Base-by-base conservation (phyloP, 2,329 filamentous ascomycete species). In the Colletotrichum sp. region DNA sequence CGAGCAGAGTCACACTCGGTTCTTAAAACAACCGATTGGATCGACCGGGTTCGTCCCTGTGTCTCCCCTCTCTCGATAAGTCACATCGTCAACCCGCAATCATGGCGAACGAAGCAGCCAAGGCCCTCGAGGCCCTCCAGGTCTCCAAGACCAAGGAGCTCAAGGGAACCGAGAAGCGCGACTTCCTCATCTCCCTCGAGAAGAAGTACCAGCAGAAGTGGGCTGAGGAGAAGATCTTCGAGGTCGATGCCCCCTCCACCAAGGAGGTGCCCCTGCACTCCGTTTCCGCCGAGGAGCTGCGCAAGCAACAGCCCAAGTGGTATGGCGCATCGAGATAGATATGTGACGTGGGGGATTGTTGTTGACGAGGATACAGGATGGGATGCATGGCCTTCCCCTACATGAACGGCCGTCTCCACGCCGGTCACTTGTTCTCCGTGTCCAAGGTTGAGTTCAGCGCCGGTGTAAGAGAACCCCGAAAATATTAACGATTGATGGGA, bases 381-480 rank as follows among this genome's bases (percentile, higher is more conserved):
- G 71, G 77, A 71, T 84, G 82, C 68, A 87, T 87, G 83, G 85
- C 86, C 15, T 88, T 86, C 69, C 86, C 86, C 15, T 96, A 95
- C 85, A 95, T 96, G 93, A 98, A 98, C 86, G 95, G 95, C 78
- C 94, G 92, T 76, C 90, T 98, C 30, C 96, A 99, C 83, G 95
- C 95, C 36, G 97, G 97, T 26, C 97, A 99, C 88, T 94, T 93
- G 80, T 99, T 99, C 86, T 97, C 96, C 26, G 93, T 95, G 77
- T 95, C 92, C 82, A 99, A 99, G 87, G 93, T 98, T 80, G 97
- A 99, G 86, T 99, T 99, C 85, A 93, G 93, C 74, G 92, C 94
- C 28, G 95, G 96, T 59, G 96, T 95, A 83, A 72, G 70, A 69
- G 39, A 63, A 8, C 32, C 34, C 39, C 10, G 3, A 4, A 5